Evolutionary conservation across 306 rosid species (phyloP).

Genomic region (Cucurbita moschata): DNA sequence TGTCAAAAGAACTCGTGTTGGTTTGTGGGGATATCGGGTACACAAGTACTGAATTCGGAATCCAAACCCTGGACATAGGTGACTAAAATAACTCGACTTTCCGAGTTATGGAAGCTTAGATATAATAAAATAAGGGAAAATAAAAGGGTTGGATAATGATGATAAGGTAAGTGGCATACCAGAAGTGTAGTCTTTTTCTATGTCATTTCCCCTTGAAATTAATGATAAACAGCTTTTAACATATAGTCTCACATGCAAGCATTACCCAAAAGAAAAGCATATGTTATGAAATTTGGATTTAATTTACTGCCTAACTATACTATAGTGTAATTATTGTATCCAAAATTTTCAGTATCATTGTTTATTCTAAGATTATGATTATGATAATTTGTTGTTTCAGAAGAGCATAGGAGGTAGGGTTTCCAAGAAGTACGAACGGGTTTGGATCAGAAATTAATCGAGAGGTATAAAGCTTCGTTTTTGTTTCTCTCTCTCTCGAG

Average conservation of each 20-base stretch:
- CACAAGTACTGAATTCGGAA: too few species aligned
- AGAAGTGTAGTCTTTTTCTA: background rate
- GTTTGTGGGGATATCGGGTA: too few species aligned
- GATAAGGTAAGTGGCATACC: background rate
- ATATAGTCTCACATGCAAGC: background rate
- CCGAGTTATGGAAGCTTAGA: too few species aligned
- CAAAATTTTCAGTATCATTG: background rate
- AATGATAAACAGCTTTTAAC: background rate
- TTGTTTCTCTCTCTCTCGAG: too few species aligned
- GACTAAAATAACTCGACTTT: too few species aligned
- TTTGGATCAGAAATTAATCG: background rate
- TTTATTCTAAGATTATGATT: background rate
- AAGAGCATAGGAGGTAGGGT: background rate
- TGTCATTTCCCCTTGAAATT: background rate
- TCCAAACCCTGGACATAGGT: background rate
- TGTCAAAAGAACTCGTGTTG: too few species aligned
- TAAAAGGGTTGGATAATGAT: background rate
- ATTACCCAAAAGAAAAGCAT: background rate
- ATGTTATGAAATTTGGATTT: background rate
- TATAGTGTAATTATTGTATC: background rate
- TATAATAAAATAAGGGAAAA: background rate
- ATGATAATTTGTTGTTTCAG: background rate
- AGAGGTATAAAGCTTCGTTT: background rate
- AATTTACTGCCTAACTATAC: background rate
- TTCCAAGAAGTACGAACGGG: background rate